Evolutionary conservation across 441 rosid species (phyloP).

Genomic region (Pelargonium hybrid): DNA sequence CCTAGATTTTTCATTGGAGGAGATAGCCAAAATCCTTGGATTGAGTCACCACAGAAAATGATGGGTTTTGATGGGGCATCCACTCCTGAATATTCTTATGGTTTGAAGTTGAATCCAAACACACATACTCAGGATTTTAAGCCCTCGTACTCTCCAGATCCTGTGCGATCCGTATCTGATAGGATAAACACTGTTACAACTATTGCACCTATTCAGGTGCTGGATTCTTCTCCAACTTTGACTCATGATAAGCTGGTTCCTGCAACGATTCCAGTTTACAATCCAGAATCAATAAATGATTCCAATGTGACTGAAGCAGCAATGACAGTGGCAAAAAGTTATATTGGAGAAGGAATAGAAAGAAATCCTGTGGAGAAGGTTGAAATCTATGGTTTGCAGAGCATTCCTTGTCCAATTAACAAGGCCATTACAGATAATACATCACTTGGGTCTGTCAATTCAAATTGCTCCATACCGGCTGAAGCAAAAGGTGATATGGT

Average conservation of each 20-base stretch:
- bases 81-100: constrained; percentile 37
- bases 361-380: constrained; percentile 24
- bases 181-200: constrained; percentile 21
- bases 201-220: constrained; percentile 21
- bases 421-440: constrained; percentile 17
- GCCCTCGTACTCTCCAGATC: constrained; percentile 28
- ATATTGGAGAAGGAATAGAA: constrained; percentile 33
- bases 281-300: constrained; percentile 27
- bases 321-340: constrained; percentile 28
- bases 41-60: constrained; percentile 40
- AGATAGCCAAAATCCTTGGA: constrained; percentile 47
- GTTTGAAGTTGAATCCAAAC: constrained; percentile 27
- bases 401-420: constrained; percentile 21
- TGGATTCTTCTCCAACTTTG: constrained; percentile 30
- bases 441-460: constrained; percentile 20
- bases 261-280: constrained; percentile 17
- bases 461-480: constrained; percentile 20
- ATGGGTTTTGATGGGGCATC: constrained; percentile 46
- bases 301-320: constrained; percentile 22
- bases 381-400: constrained; percentile 24
- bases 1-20: constrained; percentile 33
- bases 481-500: constrained; percentile 24
- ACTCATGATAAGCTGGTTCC: constrained; percentile 23
- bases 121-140: constrained; percentile 30
- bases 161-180: constrained; percentile 27